A percentile compares a stretch with the other conserved stretches of the same genome.
Evolutionary conservation across 305 asterid species (phyloP).

Genomic region (Fraxinus xanthoxyloides): DNA sequence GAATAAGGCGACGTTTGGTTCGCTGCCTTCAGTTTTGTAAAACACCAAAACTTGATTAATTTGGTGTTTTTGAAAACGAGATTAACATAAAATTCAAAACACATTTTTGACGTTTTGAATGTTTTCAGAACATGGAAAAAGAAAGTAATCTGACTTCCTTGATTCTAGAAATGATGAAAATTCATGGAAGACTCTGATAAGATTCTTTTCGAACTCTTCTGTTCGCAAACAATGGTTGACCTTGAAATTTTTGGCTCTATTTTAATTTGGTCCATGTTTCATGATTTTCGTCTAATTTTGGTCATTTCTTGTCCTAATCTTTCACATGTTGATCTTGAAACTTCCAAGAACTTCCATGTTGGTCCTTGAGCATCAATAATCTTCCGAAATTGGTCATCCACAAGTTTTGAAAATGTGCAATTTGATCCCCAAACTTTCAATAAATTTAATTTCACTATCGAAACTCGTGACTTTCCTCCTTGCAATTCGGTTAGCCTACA

Average conservation of each 20-base stretch:
- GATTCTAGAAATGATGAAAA: background rate
- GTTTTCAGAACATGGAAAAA: background rate
- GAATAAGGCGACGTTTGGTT: background rate
- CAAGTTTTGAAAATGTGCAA: background rate
- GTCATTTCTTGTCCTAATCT: background rate
- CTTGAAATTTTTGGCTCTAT: background rate
- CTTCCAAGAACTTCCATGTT: background rate
- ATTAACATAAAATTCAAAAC: background rate
- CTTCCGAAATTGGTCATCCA: background rate
- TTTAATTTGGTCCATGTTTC: background rate
- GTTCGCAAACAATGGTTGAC: background rate
- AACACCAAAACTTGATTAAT: background rate
- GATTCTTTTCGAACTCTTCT: background rate
- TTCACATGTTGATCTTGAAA: background rate
- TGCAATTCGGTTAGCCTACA: background rate
- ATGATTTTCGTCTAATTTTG: background rate
- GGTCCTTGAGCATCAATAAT: background rate
- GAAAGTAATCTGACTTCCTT: too few relatives aligned
- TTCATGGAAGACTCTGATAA: background rate
- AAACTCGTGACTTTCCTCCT: background rate
- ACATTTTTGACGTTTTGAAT: background rate
- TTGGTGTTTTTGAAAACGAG: background rate
- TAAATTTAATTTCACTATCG: background rate
- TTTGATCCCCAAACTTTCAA: background rate
- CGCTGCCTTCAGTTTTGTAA: background rate